Base-by-base conservation (phyloP, 148 eudicot species). In the Limonium bicolor region DNA sequence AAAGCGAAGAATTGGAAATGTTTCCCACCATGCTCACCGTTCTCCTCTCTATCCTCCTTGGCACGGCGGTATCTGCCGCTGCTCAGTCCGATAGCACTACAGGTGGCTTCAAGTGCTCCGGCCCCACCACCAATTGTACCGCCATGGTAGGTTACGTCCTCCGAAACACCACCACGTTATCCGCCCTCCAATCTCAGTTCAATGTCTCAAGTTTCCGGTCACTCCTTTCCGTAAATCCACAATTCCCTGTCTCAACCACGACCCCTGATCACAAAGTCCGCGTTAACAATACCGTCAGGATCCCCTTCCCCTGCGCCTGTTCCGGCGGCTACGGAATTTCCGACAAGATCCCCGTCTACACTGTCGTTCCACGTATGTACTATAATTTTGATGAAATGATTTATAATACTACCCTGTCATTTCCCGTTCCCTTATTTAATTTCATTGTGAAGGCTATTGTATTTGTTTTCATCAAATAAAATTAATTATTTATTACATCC, bases 251-350 rank as follows among this genome's bases (percentile, higher is more conserved):
- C 0, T 48, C 27, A 19, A 16, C 65, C 27, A 76, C 94, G 33
- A 39, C 66, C 0, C 13, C 56, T 6, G 57, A 25, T 60, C 14
- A 13, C 40, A 15, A 62, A 22, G 35, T 76, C 3, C 0, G 23
- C 1, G 56, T 70, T 16, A 39, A 46, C 0, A 36, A 58, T 8
- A 68, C 65, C 1, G 28, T 86, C 54, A 71, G 15, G 10, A 63
- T 86, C 36, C 82, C 82, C 33, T 73, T 86, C 72, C 84, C 77
- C 8, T 86, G 96, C 52, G 19, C 23, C 32, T 86, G 96, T 53
- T 1, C 6, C 48, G 71, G 69, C 61, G 85, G 70, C 40, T 53
- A 60, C 17, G 96, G 96, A 0, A 2, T 41, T 0, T 77, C 94
- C 30, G 46, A 62, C 46, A 28, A 31, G 7, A 64, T 54, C 6